A percentile compares a stretch with the other conserved stretches of the same genome.
phyloP scores from a whole-genome alignment of 1,284 basidiomycete species.

The Bondarzewia mesenterica region DNA sequence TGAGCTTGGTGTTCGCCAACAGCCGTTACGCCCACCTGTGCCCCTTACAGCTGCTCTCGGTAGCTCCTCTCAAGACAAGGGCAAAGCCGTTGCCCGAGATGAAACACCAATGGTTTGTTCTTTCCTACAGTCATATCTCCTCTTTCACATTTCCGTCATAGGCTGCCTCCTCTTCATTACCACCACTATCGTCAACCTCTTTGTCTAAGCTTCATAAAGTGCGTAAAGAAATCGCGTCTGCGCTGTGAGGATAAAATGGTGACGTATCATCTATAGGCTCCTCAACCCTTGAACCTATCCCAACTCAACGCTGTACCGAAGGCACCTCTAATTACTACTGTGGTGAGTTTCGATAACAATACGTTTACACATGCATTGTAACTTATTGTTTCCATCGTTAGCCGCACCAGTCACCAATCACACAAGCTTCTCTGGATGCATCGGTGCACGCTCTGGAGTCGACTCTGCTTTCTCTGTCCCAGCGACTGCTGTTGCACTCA shows the following conservation, averaged over 20 bases:
- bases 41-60: neutral
- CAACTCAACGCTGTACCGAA: neutral
- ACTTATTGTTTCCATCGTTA: slow-evolving; percentile 8
- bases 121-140: neutral
- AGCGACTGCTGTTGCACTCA: slow-evolving; percentile 39
- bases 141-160: neutral
- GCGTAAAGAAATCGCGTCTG: too few species aligned
- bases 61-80: slow-evolving; percentile 8
- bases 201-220: too few species aligned
- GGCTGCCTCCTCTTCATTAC: neutral
- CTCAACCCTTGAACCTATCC: neutral
- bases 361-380: neutral
- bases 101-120: slow-evolving; percentile 8
- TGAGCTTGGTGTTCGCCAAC: slow-evolving; percentile 8
- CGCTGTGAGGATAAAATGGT: too few species aligned
- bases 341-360: neutral
- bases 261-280: too few species aligned
- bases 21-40: neutral
- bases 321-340: neutral
- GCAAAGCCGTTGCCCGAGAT: slow-evolving; percentile 8
- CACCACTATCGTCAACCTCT: neutral
- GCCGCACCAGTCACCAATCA: slow-evolving; percentile 14
- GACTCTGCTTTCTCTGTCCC: slow-evolving; percentile 46
- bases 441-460: slow-evolving; percentile 42
- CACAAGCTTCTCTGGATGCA: slow-evolving; percentile 25